Evolutionary conservation across 2,329 filamentous ascomycete species (phyloP).

Genomic region (Phoma herbarum): DNA sequence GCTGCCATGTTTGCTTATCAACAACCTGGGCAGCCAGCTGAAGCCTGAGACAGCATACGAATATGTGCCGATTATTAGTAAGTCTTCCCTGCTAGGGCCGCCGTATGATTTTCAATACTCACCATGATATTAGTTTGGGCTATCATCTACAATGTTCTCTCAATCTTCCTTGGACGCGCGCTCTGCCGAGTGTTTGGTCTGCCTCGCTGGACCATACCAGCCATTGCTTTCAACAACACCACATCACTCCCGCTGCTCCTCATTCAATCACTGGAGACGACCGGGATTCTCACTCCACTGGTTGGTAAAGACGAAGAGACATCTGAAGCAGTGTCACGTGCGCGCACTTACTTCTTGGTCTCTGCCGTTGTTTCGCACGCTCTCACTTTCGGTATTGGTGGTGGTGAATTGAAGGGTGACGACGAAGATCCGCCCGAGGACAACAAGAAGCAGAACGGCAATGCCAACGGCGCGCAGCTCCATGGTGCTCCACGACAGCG

Average conservation of each 20-base stretch:
- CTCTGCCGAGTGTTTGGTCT: constrained; percentile 58
- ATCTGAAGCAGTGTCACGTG: constrained; percentile 62
- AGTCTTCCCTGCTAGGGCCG: background rate
- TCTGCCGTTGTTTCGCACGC: constrained; percentile 71
- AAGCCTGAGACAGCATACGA: constrained; percentile 57
- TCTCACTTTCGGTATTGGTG: constrained; percentile 71
- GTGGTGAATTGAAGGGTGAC: constrained; percentile 63
- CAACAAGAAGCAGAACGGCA: constrained; percentile 24
- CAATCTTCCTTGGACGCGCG: constrained; percentile 57
- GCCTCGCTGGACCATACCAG: constrained; percentile 63
- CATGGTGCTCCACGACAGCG: constrained; percentile 9
- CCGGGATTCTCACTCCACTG: constrained; percentile 63
- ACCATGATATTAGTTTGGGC: constrained; percentile 57
- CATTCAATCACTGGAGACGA: constrained; percentile 62
- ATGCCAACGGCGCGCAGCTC: background rate
- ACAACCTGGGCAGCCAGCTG: constrained; percentile 63
- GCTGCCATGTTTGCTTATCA: constrained; percentile 62
- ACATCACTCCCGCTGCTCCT: constrained; percentile 63
- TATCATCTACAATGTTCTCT: constrained; percentile 59
- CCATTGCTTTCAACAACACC: constrained; percentile 67
- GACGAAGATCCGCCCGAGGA: constrained; percentile 49
- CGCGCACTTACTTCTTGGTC: constrained; percentile 72
- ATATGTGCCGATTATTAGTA: constrained; percentile 61
- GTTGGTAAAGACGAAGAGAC: constrained; percentile 57
- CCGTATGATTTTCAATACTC: constrained; percentile 1